A percentile compares a stretch with the other conserved stretches of the same genome.
Conservation (phyloP, 805 yeast genomes). For the Schwanniomyces polymorphus region DNA sequence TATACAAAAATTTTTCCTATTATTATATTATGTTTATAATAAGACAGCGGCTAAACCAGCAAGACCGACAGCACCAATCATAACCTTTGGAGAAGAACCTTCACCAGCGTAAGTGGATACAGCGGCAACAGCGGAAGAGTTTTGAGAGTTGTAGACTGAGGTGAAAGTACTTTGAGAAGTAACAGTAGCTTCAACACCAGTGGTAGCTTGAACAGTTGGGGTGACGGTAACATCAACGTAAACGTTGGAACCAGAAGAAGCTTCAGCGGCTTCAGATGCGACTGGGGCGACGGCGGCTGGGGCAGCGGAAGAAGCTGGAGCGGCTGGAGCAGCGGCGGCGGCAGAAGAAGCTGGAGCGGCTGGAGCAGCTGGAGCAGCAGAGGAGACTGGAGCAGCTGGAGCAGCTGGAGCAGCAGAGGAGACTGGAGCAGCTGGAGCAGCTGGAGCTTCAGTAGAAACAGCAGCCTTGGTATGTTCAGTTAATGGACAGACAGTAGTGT, state of each 20-base stretch:
- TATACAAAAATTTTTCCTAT: background rate
- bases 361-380: background rate
- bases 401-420: slow-evolving; percentile 10
- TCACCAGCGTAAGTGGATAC: slow-evolving; percentile 29
- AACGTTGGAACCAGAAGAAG: slow-evolving; percentile 23
- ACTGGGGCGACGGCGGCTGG: background rate
- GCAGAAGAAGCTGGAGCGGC: background rate
- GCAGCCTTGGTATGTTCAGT: slow-evolving; percentile 16
- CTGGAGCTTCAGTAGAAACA: slow-evolving; percentile 8
- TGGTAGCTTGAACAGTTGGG: slow-evolving; percentile 48
- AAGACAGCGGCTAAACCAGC: slow-evolving; percentile 44
- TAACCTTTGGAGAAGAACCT: slow-evolving; percentile 26
- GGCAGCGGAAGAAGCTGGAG: slow-evolving; percentile 8
- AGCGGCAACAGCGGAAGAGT: slow-evolving; percentile 15
- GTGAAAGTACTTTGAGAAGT: slow-evolving; percentile 38
- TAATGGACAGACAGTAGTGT: slow-evolving; percentile 38
- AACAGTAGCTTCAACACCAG: slow-evolving; percentile 45
- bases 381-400: slow-evolving; percentile 10
- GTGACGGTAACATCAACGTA: slow-evolving; percentile 52
- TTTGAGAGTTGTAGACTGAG: slow-evolving; percentile 23
- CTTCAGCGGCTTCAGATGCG: slow-evolving; percentile 8
- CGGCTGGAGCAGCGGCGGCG: slow-evolving; percentile 4
- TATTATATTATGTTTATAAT: slow-evolving; percentile 18
- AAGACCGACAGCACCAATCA: slow-evolving; percentile 38
- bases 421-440: slow-evolving; percentile 7